Conservation (phyloP, 2,329 filamentous ascomycete genomes). For the Coniochaeta ligniaria region DNA sequence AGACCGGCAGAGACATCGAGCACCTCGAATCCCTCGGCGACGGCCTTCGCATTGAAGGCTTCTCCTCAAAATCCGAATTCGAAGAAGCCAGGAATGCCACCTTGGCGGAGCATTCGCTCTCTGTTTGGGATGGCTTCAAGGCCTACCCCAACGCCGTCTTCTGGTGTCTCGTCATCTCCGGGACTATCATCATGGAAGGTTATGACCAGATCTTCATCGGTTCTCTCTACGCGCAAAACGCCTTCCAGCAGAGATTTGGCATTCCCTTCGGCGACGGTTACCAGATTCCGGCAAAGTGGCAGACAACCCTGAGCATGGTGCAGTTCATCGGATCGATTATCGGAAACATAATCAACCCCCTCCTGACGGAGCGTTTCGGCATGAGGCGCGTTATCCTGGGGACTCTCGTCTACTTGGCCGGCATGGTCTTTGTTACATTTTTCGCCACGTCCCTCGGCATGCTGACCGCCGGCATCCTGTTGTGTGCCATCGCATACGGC, state of each 20-base stretch:
- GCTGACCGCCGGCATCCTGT: slow-evolving; percentile 22
- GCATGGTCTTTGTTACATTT: slow-evolving; percentile 14
- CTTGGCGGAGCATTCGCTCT: no score
- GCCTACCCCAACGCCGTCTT: slow-evolving; percentile 34
- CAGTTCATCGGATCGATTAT: slow-evolving; percentile 37
- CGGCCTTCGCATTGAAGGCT: no score
- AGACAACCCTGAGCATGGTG: slow-evolving; percentile 37
- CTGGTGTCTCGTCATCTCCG: slow-evolving; percentile 34
- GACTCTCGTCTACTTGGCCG: not conserved
- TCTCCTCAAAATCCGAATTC: no score
- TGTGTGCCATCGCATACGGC: slow-evolving; percentile 23
- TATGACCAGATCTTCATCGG: slow-evolving; percentile 33
- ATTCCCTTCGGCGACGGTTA: slow-evolving; percentile 23
- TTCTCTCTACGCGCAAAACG: slow-evolving; percentile 31
- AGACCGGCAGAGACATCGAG: no score
- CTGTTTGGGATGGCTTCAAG: no score
- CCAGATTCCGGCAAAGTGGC: slow-evolving; percentile 36
- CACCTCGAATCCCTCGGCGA: no score
- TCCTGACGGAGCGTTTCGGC: slow-evolving; percentile 24
- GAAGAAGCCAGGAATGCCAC: no score
- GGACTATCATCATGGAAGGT: slow-evolving; percentile 32
- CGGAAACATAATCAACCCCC: slow-evolving; percentile 31
- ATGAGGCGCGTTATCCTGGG: slow-evolving; percentile 25
- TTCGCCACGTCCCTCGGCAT: slow-evolving; percentile 20
- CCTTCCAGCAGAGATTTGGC: slow-evolving; percentile 25